phyloP scores from a whole-genome alignment of 2,329 filamentous ascomycete genomes.

The Rhinocladiella similis region DNA sequence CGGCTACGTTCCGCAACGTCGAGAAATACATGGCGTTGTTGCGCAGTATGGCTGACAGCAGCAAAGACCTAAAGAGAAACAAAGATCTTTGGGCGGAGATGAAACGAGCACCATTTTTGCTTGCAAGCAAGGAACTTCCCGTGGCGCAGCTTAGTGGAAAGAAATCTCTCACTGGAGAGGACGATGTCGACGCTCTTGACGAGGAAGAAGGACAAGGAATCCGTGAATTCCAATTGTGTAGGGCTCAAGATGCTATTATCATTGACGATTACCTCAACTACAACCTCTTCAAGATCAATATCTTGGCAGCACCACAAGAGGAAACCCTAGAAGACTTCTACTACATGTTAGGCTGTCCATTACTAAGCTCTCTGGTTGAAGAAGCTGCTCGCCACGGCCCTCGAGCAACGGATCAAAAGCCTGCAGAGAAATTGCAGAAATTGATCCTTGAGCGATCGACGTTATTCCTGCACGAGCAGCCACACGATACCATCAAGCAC shows the following conservation, averaged over 20 bases:
- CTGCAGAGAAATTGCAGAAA: conserved; percentile 70
- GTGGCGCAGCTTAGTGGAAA: conserved; percentile 24
- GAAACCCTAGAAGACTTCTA: conserved; percentile 86
- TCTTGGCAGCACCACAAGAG: conserved; percentile 88
- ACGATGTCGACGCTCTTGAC: conserved; percentile 48
- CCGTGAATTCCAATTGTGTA: conserved; percentile 75
- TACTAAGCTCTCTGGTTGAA: conserved; percentile 74
- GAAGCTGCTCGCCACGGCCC: conserved; percentile 73
- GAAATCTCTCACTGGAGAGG: conserved; percentile 39
- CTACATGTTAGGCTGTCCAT: conserved; percentile 72
- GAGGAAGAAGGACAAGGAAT: conserved; percentile 65
- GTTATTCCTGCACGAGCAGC: conserved; percentile 84
- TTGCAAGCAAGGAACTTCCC: conserved; percentile 76
- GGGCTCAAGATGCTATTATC: conserved; percentile 71
- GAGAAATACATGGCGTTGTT: conserved; percentile 87
- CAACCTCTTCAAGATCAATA: conserved; percentile 78
- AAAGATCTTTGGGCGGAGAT: conserved; percentile 75
- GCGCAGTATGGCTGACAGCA: conserved; percentile 74
- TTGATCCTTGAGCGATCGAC: conserved; percentile 85
- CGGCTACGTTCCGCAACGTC: conserved; percentile 74
- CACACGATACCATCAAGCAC: conserved; percentile 75
- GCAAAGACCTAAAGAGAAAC: conserved; percentile 70
- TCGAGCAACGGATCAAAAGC: conserved; percentile 64
- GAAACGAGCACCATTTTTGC: conserved; percentile 71
- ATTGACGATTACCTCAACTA: conserved; percentile 89